Conservation (phyloP, 83 land plant genomes). For the Picea mariana region DNA sequence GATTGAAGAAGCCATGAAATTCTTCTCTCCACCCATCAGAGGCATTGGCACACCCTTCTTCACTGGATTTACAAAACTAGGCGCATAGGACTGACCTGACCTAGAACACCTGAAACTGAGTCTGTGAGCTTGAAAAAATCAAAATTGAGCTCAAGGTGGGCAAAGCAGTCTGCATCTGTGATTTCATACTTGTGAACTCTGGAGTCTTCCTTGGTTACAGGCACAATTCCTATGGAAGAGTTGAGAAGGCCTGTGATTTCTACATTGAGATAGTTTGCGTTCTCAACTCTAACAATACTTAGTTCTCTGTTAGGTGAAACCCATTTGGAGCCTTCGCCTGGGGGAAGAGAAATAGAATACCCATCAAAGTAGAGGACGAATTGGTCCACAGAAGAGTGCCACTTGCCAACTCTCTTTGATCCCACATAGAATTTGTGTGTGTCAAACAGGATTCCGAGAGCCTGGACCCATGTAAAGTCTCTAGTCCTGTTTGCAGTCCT, state of each 20-base stretch:
- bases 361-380: constrained; percentile 20
- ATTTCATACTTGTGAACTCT: constrained; percentile 50
- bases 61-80: constrained; percentile 37
- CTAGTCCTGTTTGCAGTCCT: constrained; percentile 32
- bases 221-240: constrained; percentile 19
- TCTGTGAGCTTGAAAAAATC: constrained; percentile 41
- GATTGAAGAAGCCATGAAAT: constrained; percentile 35
- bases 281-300: not conserved
- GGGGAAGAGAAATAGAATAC: constrained; percentile 26
- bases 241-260: not conserved
- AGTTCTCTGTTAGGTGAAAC: not conserved
- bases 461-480: constrained; percentile 80
- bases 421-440: constrained; percentile 43
- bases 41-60: constrained; percentile 55
- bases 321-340: constrained; percentile 25
- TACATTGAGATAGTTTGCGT: not conserved
- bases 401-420: constrained; percentile 21
- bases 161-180: constrained; percentile 53
- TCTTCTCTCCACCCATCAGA: constrained; percentile 56
- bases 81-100: constrained; percentile 55
- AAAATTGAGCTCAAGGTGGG: constrained; percentile 66
- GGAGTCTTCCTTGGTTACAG: constrained; percentile 35
- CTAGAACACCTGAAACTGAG: constrained; percentile 55
- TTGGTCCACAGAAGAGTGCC: not conserved
- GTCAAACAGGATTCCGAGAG: constrained; percentile 56